Evolutionary conservation across 2,329 filamentous ascomycete species (phyloP).

Genomic region (Pseudofabraea citricarpa): DNA sequence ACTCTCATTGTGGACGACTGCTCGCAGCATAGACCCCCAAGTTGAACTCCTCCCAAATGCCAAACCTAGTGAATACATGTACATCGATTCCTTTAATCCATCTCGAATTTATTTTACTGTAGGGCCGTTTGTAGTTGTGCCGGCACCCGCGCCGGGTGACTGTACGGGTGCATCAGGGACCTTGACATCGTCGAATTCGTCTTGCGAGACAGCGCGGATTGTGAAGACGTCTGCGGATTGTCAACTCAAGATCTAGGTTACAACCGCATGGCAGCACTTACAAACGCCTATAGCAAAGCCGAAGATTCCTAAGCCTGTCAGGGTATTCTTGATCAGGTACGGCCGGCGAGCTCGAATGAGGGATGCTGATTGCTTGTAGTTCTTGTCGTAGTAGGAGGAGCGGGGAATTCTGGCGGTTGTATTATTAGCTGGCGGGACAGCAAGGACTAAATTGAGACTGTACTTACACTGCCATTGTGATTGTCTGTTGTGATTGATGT

Average conservation of each 20-base stretch:
- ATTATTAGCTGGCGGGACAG: constrained; percentile 1
- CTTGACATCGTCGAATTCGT: constrained; percentile 93
- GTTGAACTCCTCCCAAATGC: constrained; percentile 3
- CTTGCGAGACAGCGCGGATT: constrained; percentile 84
- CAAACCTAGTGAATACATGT: constrained; percentile 3
- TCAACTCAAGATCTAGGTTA: background rate
- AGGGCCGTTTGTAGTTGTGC: constrained; percentile 14
- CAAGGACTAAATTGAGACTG: background rate
- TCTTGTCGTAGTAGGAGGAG: constrained; percentile 88
- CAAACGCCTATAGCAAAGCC: constrained; percentile 80
- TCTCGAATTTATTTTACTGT: too few species aligned
- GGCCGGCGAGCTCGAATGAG: constrained; percentile 88
- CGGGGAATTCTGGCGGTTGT: constrained; percentile 45
- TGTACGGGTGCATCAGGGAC: constrained; percentile 58
- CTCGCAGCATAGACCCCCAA: too few species aligned
- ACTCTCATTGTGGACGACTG: too few species aligned
- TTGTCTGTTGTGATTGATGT: constrained; percentile 1
- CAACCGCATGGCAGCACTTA: constrained; percentile 46
- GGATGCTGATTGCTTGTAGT: constrained; percentile 79
- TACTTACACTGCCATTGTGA: constrained; percentile 25
- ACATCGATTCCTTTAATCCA: too few species aligned
- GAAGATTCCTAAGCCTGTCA: constrained; percentile 73
- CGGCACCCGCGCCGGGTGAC: constrained; percentile 17
- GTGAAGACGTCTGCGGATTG: constrained; percentile 58
- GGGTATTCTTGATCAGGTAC: constrained; percentile 83